Evolutionary conservation across 257 asterid genomes (phyloP).

Genomic region (Rubia yunnanensis): DNA sequence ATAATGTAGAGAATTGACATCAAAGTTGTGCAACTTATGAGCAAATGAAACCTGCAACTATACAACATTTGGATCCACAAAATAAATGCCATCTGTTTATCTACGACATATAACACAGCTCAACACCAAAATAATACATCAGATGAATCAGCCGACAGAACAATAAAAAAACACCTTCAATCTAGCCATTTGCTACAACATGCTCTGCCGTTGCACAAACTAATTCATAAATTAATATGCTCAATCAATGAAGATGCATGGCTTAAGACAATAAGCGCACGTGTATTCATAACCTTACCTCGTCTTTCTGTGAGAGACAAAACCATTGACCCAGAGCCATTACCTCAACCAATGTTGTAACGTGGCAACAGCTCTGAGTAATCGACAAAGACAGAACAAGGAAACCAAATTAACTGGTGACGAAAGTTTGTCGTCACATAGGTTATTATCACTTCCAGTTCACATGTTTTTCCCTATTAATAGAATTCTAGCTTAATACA

Average conservation of each 20-base stretch:
- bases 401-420: not conserved
- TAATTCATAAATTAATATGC: no score
- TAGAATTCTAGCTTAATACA: not conserved
- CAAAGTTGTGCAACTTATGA: not conserved
- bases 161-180: not conserved
- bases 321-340: not conserved
- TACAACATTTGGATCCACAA: not conserved
- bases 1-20: not conserved
- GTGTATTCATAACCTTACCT: not conserved
- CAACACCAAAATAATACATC: not conserved
- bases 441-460: no score
- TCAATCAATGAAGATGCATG: no score
- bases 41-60: not conserved
- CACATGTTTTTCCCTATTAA: not conserved
- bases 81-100: not conserved
- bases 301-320: not conserved
- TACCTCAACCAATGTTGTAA: not conserved
- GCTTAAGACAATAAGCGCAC: no score
- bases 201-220: no score
- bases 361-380: not conserved
- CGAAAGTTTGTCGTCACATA: not conserved
- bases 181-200: not conserved
- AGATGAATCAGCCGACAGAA: not conserved
- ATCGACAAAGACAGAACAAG: not conserved
- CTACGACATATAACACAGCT: not conserved